Base-by-base conservation (phyloP, 2,329 filamentous ascomycete species). In the Eutypa lata region DNA sequence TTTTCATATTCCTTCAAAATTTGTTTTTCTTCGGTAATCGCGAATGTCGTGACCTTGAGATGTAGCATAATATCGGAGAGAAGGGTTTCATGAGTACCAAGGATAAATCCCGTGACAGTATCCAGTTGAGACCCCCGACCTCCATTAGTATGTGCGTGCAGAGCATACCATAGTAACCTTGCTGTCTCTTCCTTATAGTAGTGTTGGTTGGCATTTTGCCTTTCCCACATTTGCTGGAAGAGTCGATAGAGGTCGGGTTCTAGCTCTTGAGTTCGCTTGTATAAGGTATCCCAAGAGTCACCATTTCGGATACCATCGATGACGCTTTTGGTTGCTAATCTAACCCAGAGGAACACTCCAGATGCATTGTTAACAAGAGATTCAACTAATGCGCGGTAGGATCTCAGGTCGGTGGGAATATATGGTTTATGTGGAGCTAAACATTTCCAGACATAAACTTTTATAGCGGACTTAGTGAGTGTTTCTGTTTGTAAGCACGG, bases 401-500 rank as follows among this genome's bases (percentile, higher is more conserved):
- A 18, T 45, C n/a, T n/a, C n/a, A n/a, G n/a, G n/a, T n/a, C 42
- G 14, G 10, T 13, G 6, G 11, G 22, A 28, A 14, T 11, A 6
- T 16, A 8, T 4, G 21, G 19, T 45, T 45, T 24, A 13, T 45
- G 26, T 5, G 21, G 42, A 10, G 21, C 14, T 14, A 45, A 45
- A 10, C 16, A 16, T n/a, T 7, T 42, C 21, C 37, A 16, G 13
- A 33, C 47, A n/a, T 55, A 52, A 8, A 19, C 19, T 11, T 40
- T 7, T 7, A 57, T 51, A 16, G 43, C 52, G 28, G 11, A 10
- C 7, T 33, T 8, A 13, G 18, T 57, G 11, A 57, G 45, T 7
- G 53, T 24, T 18, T 57, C 51, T 24, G 50, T 40, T 40, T 44
- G 40, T 10, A 56, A 21, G 19, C 21, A 40, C n/a, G 53, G 52